Conservation (phyloP, 441 rosid genomes). For the Gossypium laxum region DNA sequence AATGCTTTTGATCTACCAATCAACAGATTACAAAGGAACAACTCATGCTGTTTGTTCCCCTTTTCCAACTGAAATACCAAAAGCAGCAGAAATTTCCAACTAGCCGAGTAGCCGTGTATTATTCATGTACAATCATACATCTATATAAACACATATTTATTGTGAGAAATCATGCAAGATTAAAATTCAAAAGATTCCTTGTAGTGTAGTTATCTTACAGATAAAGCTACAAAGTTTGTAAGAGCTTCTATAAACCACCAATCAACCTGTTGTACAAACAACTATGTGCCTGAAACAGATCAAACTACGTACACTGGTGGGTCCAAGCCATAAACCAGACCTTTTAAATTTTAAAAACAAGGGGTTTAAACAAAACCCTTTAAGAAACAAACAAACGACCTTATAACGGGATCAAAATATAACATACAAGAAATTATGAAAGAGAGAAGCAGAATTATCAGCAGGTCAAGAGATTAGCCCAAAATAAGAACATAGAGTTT, state of each 20-base stretch:
- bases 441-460: neutral
- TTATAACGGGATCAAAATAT: neutral
- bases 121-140: neutral
- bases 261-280: constrained; percentile 27
- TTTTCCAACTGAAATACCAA: neutral
- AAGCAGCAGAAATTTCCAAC: constrained; percentile 5
- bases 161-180: constrained; percentile 8
- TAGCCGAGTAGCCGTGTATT: neutral
- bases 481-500: neutral
- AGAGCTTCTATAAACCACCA: neutral
- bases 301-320: constrained; percentile 14
- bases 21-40: neutral
- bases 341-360: neutral
- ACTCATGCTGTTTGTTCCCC: neutral
- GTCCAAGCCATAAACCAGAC: constrained; percentile 1
- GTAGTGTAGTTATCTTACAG: constrained; percentile 6
- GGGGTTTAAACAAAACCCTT: neutral
- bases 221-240: constrained; percentile 8
- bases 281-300: constrained; percentile 15
- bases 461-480: neutral
- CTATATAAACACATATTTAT: constrained; percentile 1
- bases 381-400: constrained; percentile 7
- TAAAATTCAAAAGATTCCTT: constrained; percentile 16
- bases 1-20: neutral
- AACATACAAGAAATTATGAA: neutral